Percentiles rank a stretch among this genome's conserved stretches.
phyloP scores from a whole-genome alignment of 202 grass and related monocot genomes.

The Saccharum hybrid region DNA sequence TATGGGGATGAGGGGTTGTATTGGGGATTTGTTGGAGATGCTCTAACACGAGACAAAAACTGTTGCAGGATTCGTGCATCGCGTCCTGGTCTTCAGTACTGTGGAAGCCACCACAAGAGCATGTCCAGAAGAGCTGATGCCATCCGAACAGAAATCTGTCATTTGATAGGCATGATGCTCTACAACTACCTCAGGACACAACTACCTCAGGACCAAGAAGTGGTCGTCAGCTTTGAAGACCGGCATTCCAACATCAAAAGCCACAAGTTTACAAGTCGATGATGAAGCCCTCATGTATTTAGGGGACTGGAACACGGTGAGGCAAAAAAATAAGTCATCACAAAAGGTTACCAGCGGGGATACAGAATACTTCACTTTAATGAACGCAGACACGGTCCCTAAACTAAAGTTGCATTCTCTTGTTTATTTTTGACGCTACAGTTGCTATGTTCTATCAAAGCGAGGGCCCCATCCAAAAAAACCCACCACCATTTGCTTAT shows the following conservation, averaged over 20 bases:
- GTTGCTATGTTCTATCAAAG: constrained; percentile 41
- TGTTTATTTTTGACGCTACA: constrained; percentile 52
- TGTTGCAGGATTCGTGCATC: background rate
- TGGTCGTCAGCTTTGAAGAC: background rate
- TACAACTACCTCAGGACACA: no score
- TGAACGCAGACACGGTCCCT: background rate
- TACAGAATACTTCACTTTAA: constrained; percentile 25
- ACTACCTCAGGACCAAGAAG: background rate
- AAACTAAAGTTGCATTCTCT: constrained; percentile 29
- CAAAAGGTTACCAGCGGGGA: background rate
- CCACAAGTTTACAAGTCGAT: background rate
- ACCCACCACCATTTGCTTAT: constrained; percentile 27
- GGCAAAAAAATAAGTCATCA: constrained; percentile 5
- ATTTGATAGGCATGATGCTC: background rate
- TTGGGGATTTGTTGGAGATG: no score
- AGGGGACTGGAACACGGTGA: background rate
- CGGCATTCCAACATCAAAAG: background rate
- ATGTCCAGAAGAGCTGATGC: background rate
- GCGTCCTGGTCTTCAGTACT: background rate
- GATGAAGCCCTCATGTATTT: background rate
- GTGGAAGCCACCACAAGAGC: background rate
- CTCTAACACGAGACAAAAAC: background rate
- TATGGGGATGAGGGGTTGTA: no score
- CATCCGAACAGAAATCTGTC: background rate
- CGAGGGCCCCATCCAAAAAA: constrained; percentile 45